Evolutionary conservation across 805 yeast species (phyloP).

Genomic region (Kluyveromyces dobzhanskii): DNA sequence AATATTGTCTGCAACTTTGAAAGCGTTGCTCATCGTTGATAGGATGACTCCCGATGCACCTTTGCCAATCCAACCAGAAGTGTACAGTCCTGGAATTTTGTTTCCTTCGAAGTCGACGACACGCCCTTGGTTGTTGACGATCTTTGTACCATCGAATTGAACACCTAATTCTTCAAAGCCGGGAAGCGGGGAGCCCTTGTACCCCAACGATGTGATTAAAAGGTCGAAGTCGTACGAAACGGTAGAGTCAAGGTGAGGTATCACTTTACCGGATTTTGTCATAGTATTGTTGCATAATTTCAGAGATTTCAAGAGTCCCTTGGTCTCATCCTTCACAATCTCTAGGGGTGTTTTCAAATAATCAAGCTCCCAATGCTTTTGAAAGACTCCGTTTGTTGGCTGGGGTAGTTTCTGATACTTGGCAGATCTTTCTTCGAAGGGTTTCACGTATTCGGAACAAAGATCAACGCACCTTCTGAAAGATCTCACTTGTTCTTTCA

Average conservation of each 20-base stretch:
- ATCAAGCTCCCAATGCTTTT: constrained; percentile 54
- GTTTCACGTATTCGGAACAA: too few relatives aligned
- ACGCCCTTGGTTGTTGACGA: constrained; percentile 40
- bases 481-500: constrained; percentile 37
- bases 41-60: constrained; percentile 91
- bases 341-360: constrained; percentile 61
- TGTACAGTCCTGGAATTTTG: constrained; percentile 48
- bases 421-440: too few relatives aligned
- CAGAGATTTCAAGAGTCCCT: constrained; percentile 31
- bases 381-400: constrained; percentile 6
- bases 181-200: constrained; percentile 53
- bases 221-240: constrained; percentile 44
- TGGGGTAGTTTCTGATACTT: constrained; percentile 19
- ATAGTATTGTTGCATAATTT: constrained; percentile 14
- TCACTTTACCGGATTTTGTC: constrained; percentile 17
- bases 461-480: constrained; percentile 60
- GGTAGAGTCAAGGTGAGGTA: constrained; percentile 17
- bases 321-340: constrained; percentile 29
- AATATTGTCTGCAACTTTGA: constrained; percentile 60
- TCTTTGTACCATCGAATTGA: constrained; percentile 43
- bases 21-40: constrained; percentile 78
- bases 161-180: constrained; percentile 48
- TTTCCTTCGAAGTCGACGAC: constrained; percentile 25
- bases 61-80: constrained; percentile 84
- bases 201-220: constrained; percentile 77